Evolutionary conservation across 441 rosid species (phyloP).

Genomic region (Bruguiera hainesii): DNA sequence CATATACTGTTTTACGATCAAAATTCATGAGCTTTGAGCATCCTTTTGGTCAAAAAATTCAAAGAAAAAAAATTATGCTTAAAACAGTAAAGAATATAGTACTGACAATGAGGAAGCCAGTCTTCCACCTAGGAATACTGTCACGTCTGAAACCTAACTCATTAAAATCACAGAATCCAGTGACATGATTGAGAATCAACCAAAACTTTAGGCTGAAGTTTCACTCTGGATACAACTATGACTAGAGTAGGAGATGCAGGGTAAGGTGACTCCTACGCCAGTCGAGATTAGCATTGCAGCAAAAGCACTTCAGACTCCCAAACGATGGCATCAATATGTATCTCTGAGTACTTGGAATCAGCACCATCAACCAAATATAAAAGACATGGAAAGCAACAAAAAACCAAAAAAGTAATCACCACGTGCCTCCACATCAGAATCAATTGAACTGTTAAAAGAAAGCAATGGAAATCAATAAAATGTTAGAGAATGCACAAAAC

Average conservation of each 20-base stretch:
- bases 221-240: not conserved
- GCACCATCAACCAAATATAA: constrained; percentile 6
- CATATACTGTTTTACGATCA: too few relatives aligned
- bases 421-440: constrained; percentile 13
- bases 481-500: constrained; percentile 17
- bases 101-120: not conserved
- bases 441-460: constrained; percentile 6
- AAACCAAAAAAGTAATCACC: not conserved
- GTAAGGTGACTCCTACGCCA: not conserved
- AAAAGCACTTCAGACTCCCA: not conserved
- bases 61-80: too few relatives aligned
- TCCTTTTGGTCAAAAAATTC: too few relatives aligned
- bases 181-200: constrained; percentile 8
- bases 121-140: not conserved
- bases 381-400: not conserved
- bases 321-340: not conserved
- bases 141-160: not conserved
- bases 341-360: constrained; percentile 5
- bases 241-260: not conserved
- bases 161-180: constrained; percentile 1
- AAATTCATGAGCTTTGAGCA: too few relatives aligned
- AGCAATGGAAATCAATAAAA: constrained; percentile 15
- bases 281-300: not conserved
- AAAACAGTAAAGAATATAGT: too few relatives aligned
- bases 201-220: constrained; percentile 4